phyloP scores from a whole-genome alignment of 2,329 filamentous ascomycete genomes.

The Colletotrichum incanum region DNA sequence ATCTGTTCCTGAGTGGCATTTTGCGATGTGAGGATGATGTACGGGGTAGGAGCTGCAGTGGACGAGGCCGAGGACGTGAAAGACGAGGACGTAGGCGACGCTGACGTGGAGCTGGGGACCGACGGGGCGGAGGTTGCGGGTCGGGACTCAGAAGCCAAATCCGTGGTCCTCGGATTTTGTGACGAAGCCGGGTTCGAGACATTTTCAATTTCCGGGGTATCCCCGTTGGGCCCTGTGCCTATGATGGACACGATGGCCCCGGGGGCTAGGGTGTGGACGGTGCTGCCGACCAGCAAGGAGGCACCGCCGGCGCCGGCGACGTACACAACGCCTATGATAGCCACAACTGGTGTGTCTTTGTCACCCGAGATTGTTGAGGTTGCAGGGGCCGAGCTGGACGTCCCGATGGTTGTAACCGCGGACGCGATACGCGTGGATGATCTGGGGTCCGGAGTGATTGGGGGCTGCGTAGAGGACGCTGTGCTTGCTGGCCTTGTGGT shows the following conservation, averaged over 20 bases:
- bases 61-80: background rate
- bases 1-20: conserved; percentile 9
- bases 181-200: background rate
- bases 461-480: conserved; percentile 3
- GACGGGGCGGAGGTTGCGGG: background rate
- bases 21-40: conserved; percentile 3
- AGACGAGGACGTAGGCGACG: background rate
- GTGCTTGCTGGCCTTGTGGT: background rate
- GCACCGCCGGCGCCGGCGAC: conserved; percentile 13
- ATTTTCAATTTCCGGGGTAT: conserved; percentile 25
- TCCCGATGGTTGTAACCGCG: conserved; percentile 4
- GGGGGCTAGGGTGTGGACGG: conserved; percentile 2
- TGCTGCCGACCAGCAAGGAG: conserved; percentile 4
- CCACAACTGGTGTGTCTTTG: conserved; percentile 1
- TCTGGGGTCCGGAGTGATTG: conserved; percentile 7
- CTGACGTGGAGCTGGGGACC: background rate
- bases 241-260: conserved; percentile 21
- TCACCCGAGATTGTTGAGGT: conserved; percentile 9
- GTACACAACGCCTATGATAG: conserved; percentile 23
- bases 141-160: background rate
- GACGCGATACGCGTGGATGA: conserved; percentile 9
- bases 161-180: background rate
- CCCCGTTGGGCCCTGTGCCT: background rate
- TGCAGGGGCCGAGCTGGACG: conserved; percentile 4
- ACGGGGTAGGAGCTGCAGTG: background rate